Evolutionary conservation across 2,329 filamentous ascomycete genomes (phyloP).

Genomic region (Trichoderma asperellum): DNA sequence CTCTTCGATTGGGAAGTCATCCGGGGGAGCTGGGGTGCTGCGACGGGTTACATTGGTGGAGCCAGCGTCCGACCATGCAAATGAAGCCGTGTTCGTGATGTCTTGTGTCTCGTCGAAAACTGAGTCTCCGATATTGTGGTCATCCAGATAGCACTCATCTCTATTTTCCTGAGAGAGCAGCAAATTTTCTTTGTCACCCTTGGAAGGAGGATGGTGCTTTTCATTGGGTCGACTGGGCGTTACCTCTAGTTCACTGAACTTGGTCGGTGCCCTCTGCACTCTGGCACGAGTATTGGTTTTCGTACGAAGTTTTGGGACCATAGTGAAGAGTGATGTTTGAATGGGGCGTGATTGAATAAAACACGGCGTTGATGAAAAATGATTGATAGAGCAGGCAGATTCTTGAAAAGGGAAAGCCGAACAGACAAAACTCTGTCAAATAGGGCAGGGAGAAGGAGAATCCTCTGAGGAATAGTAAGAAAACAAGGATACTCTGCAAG

Average conservation of each 20-base stretch:
- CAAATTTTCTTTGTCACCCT: neutral
- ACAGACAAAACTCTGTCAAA: neutral
- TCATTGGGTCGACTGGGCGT: constrained; percentile 40
- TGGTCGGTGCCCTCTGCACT: constrained; percentile 28
- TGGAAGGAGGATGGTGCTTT: neutral
- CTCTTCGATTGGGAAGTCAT: constrained; percentile 27
- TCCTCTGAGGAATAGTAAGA: neutral
- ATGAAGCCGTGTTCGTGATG: constrained; percentile 16
- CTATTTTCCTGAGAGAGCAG: neutral
- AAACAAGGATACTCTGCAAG: neutral
- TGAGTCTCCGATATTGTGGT: neutral
- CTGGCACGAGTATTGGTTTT: neutral
- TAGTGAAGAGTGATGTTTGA: neutral
- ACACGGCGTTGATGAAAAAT: neutral
- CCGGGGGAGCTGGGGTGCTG: constrained; percentile 37
- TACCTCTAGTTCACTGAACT: constrained; percentile 41
- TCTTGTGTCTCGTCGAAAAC: constrained; percentile 24
- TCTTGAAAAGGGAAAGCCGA: neutral
- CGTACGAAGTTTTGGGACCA: constrained; percentile 3
- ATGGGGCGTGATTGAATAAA: neutral
- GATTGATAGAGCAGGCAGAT: neutral
- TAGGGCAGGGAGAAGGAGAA: neutral
- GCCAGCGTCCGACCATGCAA: constrained; percentile 40
- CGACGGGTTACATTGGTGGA: constrained; percentile 38
- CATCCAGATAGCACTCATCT: neutral